These are phyloP conservation scores for Euphorbia lathyris DNA, from an alignment of 345 rosid genomes.

Conservation along the genomic window DNA sequence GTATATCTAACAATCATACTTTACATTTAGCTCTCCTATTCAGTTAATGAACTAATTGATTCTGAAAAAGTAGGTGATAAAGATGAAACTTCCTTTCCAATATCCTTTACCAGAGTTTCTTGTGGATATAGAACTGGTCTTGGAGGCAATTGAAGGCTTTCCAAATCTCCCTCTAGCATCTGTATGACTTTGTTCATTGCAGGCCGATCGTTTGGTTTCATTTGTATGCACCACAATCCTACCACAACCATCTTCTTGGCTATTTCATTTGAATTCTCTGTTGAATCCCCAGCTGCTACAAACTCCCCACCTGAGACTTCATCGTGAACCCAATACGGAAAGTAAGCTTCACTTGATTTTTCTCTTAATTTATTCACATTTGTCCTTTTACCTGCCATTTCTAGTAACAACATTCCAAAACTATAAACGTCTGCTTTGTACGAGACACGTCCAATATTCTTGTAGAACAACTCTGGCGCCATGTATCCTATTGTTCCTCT, in stretches of 20 bases:
- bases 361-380: not conserved
- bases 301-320: not conserved
- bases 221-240: not conserved
- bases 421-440: slow-evolving; percentile 1
- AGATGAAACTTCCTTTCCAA: not conserved
- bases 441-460: not conserved
- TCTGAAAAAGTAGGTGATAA: not conserved
- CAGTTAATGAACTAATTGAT: not conserved
- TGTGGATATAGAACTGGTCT: not conserved
- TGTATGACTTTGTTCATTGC: not conserved
- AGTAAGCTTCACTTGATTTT: not conserved
- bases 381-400: slow-evolving; percentile 2
- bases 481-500: slow-evolving; percentile 9
- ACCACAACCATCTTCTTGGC: not conserved
- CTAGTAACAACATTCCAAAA: slow-evolving; percentile 2
- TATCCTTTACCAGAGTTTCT: no score
- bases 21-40: no score
- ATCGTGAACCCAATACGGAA: not conserved
- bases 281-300: not conserved
- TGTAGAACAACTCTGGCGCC: slow-evolving; percentile 8
- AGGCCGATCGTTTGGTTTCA: not conserved
- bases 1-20: no score
- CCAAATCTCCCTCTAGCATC: slow-evolving; percentile 6
- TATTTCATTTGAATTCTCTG: not conserved
- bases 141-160: not conserved